phyloP scores from a whole-genome alignment of 495 filamentous ascomycete genomes.

The Platismatia glauca region DNA sequence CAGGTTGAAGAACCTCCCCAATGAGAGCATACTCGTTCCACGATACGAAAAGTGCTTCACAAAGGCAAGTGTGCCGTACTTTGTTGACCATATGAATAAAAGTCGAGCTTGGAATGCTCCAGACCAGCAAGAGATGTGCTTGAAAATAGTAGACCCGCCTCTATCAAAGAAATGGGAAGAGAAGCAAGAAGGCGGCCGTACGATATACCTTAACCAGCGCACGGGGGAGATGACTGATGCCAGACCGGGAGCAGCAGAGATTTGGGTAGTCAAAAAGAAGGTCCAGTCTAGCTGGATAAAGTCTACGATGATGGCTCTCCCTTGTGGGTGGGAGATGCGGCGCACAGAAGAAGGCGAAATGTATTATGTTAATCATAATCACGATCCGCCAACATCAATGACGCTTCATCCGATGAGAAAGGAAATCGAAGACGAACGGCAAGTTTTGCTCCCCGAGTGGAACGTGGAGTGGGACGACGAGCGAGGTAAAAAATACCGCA shows the following conservation, averaged over 20 bases:
- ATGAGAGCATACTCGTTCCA: slow-evolving; percentile 10
- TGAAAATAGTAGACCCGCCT: slow-evolving; percentile 11
- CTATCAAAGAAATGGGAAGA: slow-evolving; percentile 14
- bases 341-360: slow-evolving; percentile 14
- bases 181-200: background rate
- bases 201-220: slow-evolving; percentile 4
- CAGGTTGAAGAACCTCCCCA: background rate
- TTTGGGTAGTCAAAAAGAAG: slow-evolving; percentile 12
- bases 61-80: slow-evolving; percentile 9
- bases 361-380: slow-evolving; percentile 13
- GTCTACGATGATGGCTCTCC: slow-evolving; percentile 14
- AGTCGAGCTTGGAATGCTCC: slow-evolving; percentile 9
- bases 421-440: slow-evolving; percentile 13
- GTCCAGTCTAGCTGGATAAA: slow-evolving; percentile 10
- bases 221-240: slow-evolving; percentile 6
- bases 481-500: slow-evolving; percentile 17
- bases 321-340: slow-evolving; percentile 16
- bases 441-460: slow-evolving; percentile 11
- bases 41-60: slow-evolving; percentile 14
- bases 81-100: slow-evolving; percentile 8
- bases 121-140: slow-evolving; percentile 18
- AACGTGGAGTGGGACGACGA: slow-evolving; percentile 18
- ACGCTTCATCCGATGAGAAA: slow-evolving; percentile 14
- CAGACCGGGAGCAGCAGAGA: slow-evolving; percentile 9
- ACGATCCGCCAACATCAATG: slow-evolving; percentile 12